Conservation (phyloP, 768 basidiomycete species). For the Rhizopogon salebrosus region DNA sequence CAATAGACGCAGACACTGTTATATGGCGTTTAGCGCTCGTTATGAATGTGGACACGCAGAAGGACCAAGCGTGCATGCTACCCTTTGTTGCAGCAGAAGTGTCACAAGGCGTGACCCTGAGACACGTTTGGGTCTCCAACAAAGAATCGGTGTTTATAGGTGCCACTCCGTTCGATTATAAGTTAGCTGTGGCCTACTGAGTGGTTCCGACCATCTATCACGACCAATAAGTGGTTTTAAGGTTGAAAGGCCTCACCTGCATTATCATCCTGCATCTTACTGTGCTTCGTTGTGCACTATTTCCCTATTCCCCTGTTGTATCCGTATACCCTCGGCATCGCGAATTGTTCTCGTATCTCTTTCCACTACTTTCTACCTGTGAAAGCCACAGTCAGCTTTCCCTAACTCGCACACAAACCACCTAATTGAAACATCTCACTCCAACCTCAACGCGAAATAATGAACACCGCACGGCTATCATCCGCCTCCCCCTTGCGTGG, state of each 20-base stretch:
- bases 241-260: neutral
- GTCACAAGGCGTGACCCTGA: neutral
- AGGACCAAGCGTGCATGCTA: neutral
- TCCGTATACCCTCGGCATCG: neutral
- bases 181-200: neutral
- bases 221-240: neutral
- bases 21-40: neutral
- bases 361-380: neutral
- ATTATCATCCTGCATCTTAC: neutral
- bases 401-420: neutral
- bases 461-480: neutral
- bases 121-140: neutral
- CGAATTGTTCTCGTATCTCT: neutral
- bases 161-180: constrained; percentile 1
- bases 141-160: neutral
- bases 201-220: neutral
- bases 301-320: neutral
- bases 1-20: neutral
- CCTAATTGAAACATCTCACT: neutral
- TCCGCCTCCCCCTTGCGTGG: neutral
- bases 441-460: neutral
- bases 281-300: neutral
- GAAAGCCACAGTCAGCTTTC: constrained; percentile 1
- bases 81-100: neutral
- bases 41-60: neutral